Base-by-base conservation (phyloP, 2,329 filamentous ascomycete genomes). In the Cryoendolithus antarcticus region DNA sequence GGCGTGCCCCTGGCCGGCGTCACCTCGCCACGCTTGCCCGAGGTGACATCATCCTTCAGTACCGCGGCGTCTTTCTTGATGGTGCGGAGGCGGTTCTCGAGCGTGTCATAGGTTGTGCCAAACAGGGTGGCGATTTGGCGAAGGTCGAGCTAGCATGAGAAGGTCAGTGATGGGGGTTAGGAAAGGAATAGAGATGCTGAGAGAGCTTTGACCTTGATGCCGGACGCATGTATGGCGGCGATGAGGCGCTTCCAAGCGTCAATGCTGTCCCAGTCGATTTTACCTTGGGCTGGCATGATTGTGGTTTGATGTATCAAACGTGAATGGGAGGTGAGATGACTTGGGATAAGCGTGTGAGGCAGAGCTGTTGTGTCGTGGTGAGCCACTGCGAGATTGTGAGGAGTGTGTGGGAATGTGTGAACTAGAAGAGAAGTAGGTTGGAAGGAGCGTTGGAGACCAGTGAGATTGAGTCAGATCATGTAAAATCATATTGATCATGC, bases 91-190 rank as follows among this genome's bases (percentile, higher is more conserved):
- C 60, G 61, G 32, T 60, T 59, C 43, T 72, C 63, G 15, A 73
- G 61, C 0, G 67, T 55, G 43, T 70, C 58, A 52, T 69, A 69
- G 0, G 64, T 70, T 1, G 65, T 64, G 1, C 61, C 63, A 45
- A 65, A 72, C 37, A 66, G 52, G 2, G 50, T 47, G 0, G 69
- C 69, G 15, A 70, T 62, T 3, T 56, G 52, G 2, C 48, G 50
- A 47, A 64, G 62, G 41, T 72, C 61, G 13, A 69, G 56, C 69
- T 73, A 32, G n/a, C 7, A 11, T 4, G 11, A 15, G 12, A 19
- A 47, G 11, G 39, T 24, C 19, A 33, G 19, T 9, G 11, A 15
- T 21, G 24, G 47, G 12, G 39, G 27, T 21, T 32, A 13, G 5
- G 30, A 11, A 24, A 3, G 8, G 13, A 34, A n/a, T 19, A n/a